phyloP scores from a whole-genome alignment of 2,329 filamentous ascomycete genomes.

The Ophiognomonia clavigignenti-juglandacearum region DNA sequence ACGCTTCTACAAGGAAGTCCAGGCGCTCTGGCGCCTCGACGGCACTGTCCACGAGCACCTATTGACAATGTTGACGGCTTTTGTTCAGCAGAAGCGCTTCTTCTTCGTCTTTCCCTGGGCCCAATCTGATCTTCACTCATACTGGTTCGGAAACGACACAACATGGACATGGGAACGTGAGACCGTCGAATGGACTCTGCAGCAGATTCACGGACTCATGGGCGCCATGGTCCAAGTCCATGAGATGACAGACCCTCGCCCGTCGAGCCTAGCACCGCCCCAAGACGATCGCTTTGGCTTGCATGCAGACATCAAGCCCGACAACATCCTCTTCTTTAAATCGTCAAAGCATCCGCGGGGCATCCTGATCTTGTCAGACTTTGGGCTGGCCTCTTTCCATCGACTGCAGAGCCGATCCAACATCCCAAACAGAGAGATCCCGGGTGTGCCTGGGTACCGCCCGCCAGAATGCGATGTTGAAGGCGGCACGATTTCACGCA shows the following conservation, averaged over 20 bases:
- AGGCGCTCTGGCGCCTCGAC: neutral
- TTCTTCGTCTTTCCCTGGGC: neutral
- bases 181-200: neutral
- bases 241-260: neutral
- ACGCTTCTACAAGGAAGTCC: neutral
- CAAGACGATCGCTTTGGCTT: neutral
- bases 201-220: neutral
- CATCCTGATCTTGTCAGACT: conserved; percentile 5
- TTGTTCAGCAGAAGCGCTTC: neutral
- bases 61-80: neutral
- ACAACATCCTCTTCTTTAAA: conserved; percentile 3
- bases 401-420: neutral
- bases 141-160: neutral
- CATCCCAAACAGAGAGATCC: neutral
- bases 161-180: neutral
- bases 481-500: neutral
- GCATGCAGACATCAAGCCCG: conserved; percentile 8
- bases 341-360: neutral
- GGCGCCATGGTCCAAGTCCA: neutral
- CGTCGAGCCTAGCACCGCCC: neutral
- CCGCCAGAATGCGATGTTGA: neutral
- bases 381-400: conserved; percentile 2
- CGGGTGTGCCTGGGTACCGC: neutral
- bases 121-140: neutral
- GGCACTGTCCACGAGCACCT: neutral